Percentiles rank a stretch among this genome's conserved stretches.
Evolutionary conservation across 106 monocot genomes (phyloP).

Genomic region (Allium sativum): DNA sequence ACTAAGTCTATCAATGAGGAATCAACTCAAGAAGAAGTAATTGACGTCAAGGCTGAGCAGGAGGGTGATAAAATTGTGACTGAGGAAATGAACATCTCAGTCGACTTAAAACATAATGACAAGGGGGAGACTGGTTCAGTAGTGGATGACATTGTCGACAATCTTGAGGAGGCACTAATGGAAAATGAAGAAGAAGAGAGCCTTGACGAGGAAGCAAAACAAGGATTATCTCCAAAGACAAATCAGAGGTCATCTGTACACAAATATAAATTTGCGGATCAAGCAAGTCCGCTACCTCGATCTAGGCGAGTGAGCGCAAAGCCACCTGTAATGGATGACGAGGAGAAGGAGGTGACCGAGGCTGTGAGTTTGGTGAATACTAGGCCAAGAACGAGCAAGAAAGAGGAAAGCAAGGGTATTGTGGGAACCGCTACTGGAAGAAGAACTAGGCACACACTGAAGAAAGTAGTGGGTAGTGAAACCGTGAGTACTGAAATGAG

Average conservation of each 20-base stretch:
- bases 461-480: neutral
- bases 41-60: too few species aligned
- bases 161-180: too few species aligned
- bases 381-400: neutral
- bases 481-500: neutral
- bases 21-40: too few species aligned
- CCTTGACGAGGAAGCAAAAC: too few species aligned
- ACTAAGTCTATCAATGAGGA: too few species aligned
- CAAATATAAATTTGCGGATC: neutral
- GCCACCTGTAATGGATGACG: conserved; percentile 8
- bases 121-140: too few species aligned
- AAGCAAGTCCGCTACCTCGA: conserved; percentile 33
- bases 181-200: too few species aligned
- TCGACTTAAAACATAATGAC: too few species aligned
- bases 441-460: neutral
- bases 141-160: too few species aligned
- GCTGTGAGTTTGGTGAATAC: neutral
- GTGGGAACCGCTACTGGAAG: neutral
- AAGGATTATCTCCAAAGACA: conserved; percentile 1
- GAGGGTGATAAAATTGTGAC: too few species aligned
- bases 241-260: too few species aligned
- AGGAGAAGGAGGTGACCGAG: neutral
- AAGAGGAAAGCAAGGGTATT: neutral
- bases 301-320: conserved; percentile 20
- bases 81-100: too few species aligned